Conservation (phyloP, 257 asterid genomes). For the Solanum piurae region DNA sequence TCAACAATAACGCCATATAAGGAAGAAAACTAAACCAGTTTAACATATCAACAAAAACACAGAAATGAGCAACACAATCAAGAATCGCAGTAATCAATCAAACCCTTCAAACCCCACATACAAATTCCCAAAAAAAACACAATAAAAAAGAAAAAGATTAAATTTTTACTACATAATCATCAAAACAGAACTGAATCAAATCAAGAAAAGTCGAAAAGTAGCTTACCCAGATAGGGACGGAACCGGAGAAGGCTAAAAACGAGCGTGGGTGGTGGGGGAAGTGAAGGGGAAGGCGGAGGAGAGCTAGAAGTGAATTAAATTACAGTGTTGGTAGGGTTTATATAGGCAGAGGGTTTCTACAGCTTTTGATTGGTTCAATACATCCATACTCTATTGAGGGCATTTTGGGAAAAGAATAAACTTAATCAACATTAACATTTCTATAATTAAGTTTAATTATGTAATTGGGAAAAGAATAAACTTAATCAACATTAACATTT, state of each 20-base stretch:
- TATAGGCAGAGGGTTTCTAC: conserved; percentile 2
- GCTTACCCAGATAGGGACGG: neutral
- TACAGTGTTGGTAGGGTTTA: neutral
- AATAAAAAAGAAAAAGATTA: neutral
- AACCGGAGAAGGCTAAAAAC: neutral
- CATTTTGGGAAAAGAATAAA: neutral
- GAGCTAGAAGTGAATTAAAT: neutral
- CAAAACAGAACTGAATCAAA: neutral
- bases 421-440: neutral
- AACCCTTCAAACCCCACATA: neutral
- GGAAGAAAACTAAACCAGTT: neutral
- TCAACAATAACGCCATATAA: neutral
- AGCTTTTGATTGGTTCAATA: neutral
- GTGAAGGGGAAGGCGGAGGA: neutral
- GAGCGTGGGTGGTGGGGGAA: neutral
- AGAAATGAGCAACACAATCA: neutral
- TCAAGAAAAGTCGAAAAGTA: neutral
- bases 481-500: no score
- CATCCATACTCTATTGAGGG: neutral
- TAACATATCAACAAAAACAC: neutral
- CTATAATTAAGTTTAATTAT: neutral
- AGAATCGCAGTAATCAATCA: neutral
- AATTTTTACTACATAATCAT: neutral
- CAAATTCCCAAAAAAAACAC: neutral
- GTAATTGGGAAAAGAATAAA: no score